Base-by-base conservation (phyloP, 108 stramenopile species). In the Asterionellopsis glacialis region DNA sequence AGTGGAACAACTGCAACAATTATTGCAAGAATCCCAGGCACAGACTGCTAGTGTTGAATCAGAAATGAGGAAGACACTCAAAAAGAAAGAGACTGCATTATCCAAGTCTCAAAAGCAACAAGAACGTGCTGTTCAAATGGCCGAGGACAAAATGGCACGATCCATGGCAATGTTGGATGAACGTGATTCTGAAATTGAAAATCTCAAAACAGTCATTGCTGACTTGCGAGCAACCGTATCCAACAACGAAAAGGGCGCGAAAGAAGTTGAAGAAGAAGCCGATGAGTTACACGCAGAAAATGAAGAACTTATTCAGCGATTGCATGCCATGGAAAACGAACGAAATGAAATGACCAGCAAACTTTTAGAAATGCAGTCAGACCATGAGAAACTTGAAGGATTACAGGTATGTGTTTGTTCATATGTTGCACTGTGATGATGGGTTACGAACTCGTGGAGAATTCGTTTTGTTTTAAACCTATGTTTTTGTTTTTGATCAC, bases 271-370 rank as follows among this genome's bases (percentile, higher is more conserved):
- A 45, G 73, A 77, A 51, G 73, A 82, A 59, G 53, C 61, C 21
- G 83, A 84, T 28, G 82, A 85, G 54, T 45, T 89, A 40, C 87
- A 89, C 57, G 59, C 68, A 21, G 87, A 93, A 63, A 89, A 85
- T 61, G 91, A 93, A 43, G 58, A 67, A 42, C 61, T 93, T 69
- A 85, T 75, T 50, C 59, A 76, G 14, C 66, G 75, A 18, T 59
- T 87, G 13, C 76, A 79, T 19, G 60, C 51, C 11, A 56, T 87
- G 47, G 81, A 86, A 65, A 65, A 67, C 11, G 83, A 85, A 55
- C 77, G 75, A 21, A 59, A 43, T 14, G 55, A 75, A 40, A 44
- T 88, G 43, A 79, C 76, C 44, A 59, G 48, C 0, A 73, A 79
- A 61, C 51, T 87, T 27, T 73, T 57, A 50, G 57, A 47, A 60